Evolutionary conservation across 768 basidiomycete species (phyloP).

Genomic region (Lenzites betulinus): DNA sequence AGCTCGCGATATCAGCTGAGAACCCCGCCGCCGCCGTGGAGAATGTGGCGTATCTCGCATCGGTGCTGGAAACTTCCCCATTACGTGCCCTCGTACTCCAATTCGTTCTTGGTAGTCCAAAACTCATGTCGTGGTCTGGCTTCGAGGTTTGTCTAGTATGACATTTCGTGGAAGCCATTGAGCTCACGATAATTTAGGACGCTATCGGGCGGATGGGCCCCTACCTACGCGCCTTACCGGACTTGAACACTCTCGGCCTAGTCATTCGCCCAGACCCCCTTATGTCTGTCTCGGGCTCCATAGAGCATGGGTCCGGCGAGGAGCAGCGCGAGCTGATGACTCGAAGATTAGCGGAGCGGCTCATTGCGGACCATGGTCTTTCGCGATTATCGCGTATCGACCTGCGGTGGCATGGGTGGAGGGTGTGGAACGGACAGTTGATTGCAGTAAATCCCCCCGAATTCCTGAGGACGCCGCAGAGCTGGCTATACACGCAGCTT

Average conservation of each 20-base stretch:
- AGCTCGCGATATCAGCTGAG: slow-evolving; percentile 11
- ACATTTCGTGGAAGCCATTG: background rate
- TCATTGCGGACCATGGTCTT: slow-evolving; percentile 5
- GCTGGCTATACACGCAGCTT: slow-evolving; percentile 16
- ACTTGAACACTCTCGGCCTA: slow-evolving; percentile 21
- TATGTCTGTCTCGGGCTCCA: background rate
- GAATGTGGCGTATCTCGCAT: slow-evolving; percentile 13
- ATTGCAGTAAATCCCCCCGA: slow-evolving; percentile 4
- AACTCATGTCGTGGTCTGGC: slow-evolving; percentile 15
- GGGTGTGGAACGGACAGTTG: slow-evolving; percentile 8
- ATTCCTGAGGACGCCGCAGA: slow-evolving; percentile 15
- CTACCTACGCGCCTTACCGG: slow-evolving; percentile 7
- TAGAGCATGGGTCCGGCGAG: background rate
- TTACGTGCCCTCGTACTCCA: slow-evolving; percentile 8
- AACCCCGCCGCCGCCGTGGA: background rate
- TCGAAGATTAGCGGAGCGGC: slow-evolving; percentile 13
- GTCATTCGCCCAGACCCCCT: slow-evolving; percentile 26
- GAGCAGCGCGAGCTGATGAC: slow-evolving; percentile 14
- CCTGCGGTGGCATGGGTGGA: slow-evolving; percentile 29
- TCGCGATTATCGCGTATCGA: slow-evolving; percentile 21
- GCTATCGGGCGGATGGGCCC: slow-evolving; percentile 20
- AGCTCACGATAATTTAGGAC: slow-evolving; percentile 10
- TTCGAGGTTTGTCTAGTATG: slow-evolving; percentile 14
- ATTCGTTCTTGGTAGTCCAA: slow-evolving; percentile 3
- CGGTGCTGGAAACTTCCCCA: slow-evolving; percentile 8